A percentile compares a stretch with the other conserved stretches of the same genome.
These are phyloP conservation scores for Pseudocercospora macadamiae DNA, from an alignment of 2,329 filamentous ascomycete genomes.

Conservation along the genomic window DNA sequence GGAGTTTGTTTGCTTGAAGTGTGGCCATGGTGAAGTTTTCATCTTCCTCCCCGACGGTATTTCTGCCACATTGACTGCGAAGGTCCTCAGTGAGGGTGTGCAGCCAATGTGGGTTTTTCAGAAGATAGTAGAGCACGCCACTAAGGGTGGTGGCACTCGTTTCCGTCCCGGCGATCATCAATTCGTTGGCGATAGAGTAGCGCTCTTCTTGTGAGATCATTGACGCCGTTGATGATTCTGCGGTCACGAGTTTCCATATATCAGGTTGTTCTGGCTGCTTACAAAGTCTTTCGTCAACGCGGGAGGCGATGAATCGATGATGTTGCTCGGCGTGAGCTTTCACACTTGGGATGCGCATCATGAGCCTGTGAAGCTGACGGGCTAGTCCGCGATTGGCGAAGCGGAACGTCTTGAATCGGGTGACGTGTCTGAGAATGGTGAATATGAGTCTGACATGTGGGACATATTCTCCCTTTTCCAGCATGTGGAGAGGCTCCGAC, in stretches of 20 bases:
- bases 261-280: slow-evolving; percentile 30
- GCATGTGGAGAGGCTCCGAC: slow-evolving; percentile 29
- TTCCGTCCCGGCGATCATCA: slow-evolving; percentile 44
- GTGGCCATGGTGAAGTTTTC: slow-evolving; percentile 33
- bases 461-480: slow-evolving; percentile 30
- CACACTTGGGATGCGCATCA: slow-evolving; percentile 18
- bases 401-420: slow-evolving; percentile 18
- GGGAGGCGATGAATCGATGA: slow-evolving; percentile 13
- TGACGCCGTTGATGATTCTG: slow-evolving; percentile 22
- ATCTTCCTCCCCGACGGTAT: no score
- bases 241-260: slow-evolving; percentile 32
- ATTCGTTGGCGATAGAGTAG: slow-evolving; percentile 34
- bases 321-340: slow-evolving; percentile 11
- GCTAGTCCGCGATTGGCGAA: slow-evolving; percentile 15
- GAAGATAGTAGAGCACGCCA: slow-evolving; percentile 36
- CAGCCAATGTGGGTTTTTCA: slow-evolving; percentile 35
- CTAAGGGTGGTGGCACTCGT: slow-evolving; percentile 41
- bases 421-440: slow-evolving; percentile 22
- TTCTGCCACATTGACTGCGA: slow-evolving; percentile 39
- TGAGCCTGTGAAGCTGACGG: slow-evolving; percentile 2
- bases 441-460: slow-evolving; percentile 30
- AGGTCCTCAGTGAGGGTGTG: slow-evolving; percentile 39
- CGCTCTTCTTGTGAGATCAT: slow-evolving; percentile 35
- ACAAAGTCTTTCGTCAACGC: slow-evolving; percentile 34
- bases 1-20: slow-evolving; percentile 39